These are phyloP conservation scores for Leccinum glutinopallens DNA, from an alignment of 1,284 basidiomycete genomes.

Conservation along the genomic window DNA sequence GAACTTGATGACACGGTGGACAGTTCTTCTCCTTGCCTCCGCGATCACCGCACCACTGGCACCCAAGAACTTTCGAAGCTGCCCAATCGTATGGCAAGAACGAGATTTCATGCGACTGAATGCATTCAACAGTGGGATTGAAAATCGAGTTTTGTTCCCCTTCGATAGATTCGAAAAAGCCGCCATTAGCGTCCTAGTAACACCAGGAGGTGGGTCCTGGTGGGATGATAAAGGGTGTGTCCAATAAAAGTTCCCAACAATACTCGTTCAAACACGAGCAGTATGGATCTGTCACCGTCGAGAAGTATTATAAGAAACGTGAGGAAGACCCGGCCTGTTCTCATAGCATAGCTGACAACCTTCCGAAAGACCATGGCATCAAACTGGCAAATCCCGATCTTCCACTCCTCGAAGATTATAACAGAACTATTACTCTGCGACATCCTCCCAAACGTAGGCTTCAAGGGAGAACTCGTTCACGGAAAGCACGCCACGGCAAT, in stretches of 20 bases:
- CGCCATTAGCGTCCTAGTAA: too few relatives aligned
- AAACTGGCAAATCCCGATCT: conserved; percentile 51
- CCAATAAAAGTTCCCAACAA: conserved; percentile 47
- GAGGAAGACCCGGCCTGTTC: conserved; percentile 25
- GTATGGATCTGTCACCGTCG: conserved; percentile 54
- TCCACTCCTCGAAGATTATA: conserved; percentile 65
- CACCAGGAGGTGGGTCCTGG: too few relatives aligned
- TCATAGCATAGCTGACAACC: conserved; percentile 6
- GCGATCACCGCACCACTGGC: conserved; percentile 9
- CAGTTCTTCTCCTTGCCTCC: conserved; percentile 6
- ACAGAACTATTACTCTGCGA: conserved; percentile 64
- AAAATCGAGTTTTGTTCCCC: too few relatives aligned
- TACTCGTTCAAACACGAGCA: conserved; percentile 59
- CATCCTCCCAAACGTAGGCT: conserved; percentile 69
- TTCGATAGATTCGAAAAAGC: too few relatives aligned
- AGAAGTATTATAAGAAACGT: conserved; percentile 66
- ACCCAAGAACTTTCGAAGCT: conserved; percentile 1
- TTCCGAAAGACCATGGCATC: conserved; percentile 55
- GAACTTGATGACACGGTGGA: conserved; percentile 4
- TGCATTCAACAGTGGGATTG: background rate
- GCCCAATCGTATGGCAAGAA: background rate
- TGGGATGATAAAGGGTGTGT: conserved; percentile 53
- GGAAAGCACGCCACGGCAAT: conserved; percentile 63
- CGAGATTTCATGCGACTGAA: background rate
- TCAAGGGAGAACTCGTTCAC: conserved; percentile 67